These are phyloP conservation scores for Arachis stenosperma DNA, from an alignment of 306 rosid genomes.

Conservation along the genomic window DNA sequence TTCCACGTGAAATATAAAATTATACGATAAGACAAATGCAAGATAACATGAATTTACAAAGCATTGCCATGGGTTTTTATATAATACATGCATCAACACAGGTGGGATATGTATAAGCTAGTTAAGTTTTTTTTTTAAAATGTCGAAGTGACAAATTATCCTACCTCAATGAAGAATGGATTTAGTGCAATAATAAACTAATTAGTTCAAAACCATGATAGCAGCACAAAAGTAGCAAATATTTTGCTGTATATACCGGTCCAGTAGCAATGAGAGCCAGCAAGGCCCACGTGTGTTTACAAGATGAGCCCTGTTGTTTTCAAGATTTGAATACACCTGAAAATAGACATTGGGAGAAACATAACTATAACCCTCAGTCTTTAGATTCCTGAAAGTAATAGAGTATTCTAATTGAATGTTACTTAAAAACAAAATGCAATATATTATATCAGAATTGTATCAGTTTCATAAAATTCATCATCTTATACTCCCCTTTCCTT, in stretches of 20 bases:
- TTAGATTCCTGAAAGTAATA: slow-evolving; percentile 20
- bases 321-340: slow-evolving; percentile 77
- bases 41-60: slow-evolving; percentile 10
- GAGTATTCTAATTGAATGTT: slow-evolving; percentile 15
- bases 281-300: slow-evolving; percentile 86
- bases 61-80: neutral
- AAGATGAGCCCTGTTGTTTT: slow-evolving; percentile 63
- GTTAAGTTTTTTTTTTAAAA: neutral
- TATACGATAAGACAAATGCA: neutral
- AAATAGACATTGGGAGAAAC: slow-evolving; percentile 25
- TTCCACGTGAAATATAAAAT: neutral
- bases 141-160: slow-evolving; percentile 20
- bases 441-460: too few species aligned
- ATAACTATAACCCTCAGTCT: slow-evolving; percentile 33
- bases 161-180: slow-evolving; percentile 19
- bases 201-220: neutral
- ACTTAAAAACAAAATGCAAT: too few species aligned
- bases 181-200: slow-evolving; percentile 26
- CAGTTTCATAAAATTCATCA: too few species aligned
- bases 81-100: too few species aligned
- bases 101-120: too few species aligned
- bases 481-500: too few species aligned
- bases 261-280: slow-evolving; percentile 74
- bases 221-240: too few species aligned
- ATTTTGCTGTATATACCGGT: slow-evolving; percentile 53